Base-by-base conservation (phyloP, 768 basidiomycete species). In the Termitomyces sp. region DNA sequence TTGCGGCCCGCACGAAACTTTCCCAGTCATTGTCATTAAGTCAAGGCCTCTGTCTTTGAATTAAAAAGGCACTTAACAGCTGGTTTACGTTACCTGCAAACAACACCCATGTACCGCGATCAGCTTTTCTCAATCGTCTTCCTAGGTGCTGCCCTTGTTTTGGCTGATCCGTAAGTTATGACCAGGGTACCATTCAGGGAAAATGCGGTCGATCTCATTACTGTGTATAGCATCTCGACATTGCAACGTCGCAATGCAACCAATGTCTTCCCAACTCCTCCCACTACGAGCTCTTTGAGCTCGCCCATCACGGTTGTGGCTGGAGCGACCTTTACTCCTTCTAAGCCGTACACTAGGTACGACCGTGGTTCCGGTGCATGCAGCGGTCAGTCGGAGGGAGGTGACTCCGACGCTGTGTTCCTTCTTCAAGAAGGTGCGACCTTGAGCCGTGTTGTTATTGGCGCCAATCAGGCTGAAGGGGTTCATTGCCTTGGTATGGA, bases 301-400 rank as follows among this genome's bases (percentile, higher is more conserved):
- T 63, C 64, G 26, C 60, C 73, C 18, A 73, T 73, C 49, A 70
- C 66, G 5, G 56, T 75, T 45, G 66, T 62, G 6, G 70, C 71
- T 22, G 73, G 73, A 2, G 36, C 62, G 4, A 73, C 73, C 20
- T 75, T 75, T 62, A 72, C 71, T 0, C 73, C 73, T 20, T 42
- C 73, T 36, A 58, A 64, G n/a, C 62, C 69, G 1, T 74, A 75
- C 60, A 74, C 71, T 16, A 65, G 75, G 13, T 75, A 67, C 52
- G 75, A 75, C 58, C 70, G 75, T 31, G 75, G 75, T 16, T 69
- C 73, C 53, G 76, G 75, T 20, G 70, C 70, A 42, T 77, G 76
- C 58, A 64, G 60, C 0, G 72, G 66, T 3, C 75, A 76, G 49
- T 55, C 60, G 2, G 76, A 77, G 61, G 74, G 73, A 31, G 75